A percentile compares a stretch with the other conserved stretches of the same genome.
phyloP scores from a whole-genome alignment of 2,329 filamentous ascomycete genomes.

The Epichloe gansuensis region DNA sequence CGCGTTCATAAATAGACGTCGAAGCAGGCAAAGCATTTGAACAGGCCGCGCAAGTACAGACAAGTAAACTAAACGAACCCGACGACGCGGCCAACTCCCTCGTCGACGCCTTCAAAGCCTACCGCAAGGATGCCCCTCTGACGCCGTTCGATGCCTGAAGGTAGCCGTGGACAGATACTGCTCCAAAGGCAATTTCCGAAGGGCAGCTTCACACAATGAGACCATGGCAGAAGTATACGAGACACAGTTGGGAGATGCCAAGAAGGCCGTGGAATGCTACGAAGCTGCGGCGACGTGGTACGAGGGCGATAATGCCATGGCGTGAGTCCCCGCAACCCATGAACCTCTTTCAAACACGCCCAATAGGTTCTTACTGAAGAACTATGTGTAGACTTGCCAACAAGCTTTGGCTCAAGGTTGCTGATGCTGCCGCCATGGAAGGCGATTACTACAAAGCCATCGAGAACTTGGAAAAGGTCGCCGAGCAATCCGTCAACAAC shows the following conservation, averaged over 20 bases:
- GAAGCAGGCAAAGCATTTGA: conserved; percentile 84
- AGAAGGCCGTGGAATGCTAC: conserved; percentile 70
- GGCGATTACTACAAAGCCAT: conserved; percentile 77
- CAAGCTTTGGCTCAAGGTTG: conserved; percentile 86
- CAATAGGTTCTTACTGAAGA: background rate
- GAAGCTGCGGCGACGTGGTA: conserved; percentile 83
- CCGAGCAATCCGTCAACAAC: conserved; percentile 66
- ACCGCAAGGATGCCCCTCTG: conserved; percentile 71
- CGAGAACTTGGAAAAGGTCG: conserved; percentile 73
- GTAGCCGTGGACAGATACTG: conserved; percentile 78
- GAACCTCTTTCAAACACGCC: background rate
- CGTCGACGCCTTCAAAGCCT: conserved; percentile 89
- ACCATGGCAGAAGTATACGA: conserved; percentile 79
- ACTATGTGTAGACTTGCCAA: conserved; percentile 57
- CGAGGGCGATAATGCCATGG: conserved; percentile 72
- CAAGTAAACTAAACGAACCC: conserved; percentile 71
- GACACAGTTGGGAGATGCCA: conserved; percentile 64
- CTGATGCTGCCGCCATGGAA: conserved; percentile 72
- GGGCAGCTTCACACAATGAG: conserved; percentile 85
- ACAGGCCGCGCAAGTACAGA: conserved; percentile 71
- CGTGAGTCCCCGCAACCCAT: conserved; percentile 41
- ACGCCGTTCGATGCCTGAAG: conserved; percentile 70
- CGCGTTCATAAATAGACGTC: conserved; percentile 42
- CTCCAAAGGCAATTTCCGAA: conserved; percentile 76
- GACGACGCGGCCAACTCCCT: conserved; percentile 85